A percentile compares a stretch with the other conserved stretches of the same genome.
Conservation (phyloP, 1,139 yeast genomes). For the Candida labiduridarum region DNA sequence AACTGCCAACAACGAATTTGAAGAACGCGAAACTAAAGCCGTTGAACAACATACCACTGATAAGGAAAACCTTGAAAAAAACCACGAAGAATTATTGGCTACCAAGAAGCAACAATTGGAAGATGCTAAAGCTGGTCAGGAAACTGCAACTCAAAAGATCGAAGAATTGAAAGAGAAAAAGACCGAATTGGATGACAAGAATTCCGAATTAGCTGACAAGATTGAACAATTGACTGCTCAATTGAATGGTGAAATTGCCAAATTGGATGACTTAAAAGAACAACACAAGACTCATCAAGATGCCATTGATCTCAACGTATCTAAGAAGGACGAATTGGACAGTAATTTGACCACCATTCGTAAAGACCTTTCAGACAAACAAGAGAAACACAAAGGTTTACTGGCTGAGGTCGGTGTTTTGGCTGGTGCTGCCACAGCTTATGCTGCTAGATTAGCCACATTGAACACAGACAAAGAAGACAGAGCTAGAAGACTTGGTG, state of each 20-base stretch:
- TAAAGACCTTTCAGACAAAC: constrained; percentile 39
- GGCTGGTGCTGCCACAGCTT: constrained; percentile 46
- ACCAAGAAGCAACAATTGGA: constrained; percentile 54
- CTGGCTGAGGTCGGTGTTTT: constrained; percentile 49
- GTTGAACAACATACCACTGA: constrained; percentile 48
- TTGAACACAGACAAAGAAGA: constrained; percentile 42
- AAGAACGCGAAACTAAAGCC: constrained; percentile 50
- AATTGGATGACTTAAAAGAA: constrained; percentile 43
- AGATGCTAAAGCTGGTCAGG: constrained; percentile 50
- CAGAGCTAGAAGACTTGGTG: constrained; percentile 39
- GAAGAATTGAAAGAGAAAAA: constrained; percentile 48
- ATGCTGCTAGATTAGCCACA: constrained; percentile 44
- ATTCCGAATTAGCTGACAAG: constrained; percentile 44
- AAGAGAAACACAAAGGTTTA: constrained; percentile 38
- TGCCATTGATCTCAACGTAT: constrained; percentile 35
- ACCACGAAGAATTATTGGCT: constrained; percentile 50
- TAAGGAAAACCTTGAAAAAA: constrained; percentile 45
- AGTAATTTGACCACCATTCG: constrained; percentile 36
- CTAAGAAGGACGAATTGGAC: constrained; percentile 46
- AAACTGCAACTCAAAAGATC: constrained; percentile 47
- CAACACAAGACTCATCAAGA: constrained; percentile 44
- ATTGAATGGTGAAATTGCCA: constrained; percentile 41
- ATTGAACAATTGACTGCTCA: constrained; percentile 47
- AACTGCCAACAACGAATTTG: constrained; percentile 48
- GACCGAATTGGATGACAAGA: constrained; percentile 40